These are phyloP conservation scores for Tephrocybe sp. DNA, from an alignment of 768 basidiomycete genomes.

Conservation along the genomic window DNA sequence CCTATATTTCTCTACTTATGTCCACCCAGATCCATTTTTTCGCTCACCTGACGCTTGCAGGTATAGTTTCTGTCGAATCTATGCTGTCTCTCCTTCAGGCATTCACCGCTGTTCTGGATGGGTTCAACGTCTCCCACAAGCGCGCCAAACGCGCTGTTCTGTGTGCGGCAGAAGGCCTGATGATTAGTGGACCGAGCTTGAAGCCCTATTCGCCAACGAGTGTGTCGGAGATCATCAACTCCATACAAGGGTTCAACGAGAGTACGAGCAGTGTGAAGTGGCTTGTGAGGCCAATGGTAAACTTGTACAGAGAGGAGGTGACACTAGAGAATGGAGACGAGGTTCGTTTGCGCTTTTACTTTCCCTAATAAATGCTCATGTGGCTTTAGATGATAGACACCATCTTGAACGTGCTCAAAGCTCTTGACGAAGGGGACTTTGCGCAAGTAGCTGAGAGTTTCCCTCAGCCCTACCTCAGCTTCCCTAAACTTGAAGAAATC, in stretches of 20 bases:
- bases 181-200: slow-evolving; percentile 70
- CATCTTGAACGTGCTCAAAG: slow-evolving; percentile 58
- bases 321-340: slow-evolving; percentile 57
- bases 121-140: slow-evolving; percentile 85
- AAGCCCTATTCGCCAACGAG: slow-evolving; percentile 58
- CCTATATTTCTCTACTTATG: background rate
- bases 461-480: slow-evolving; percentile 62
- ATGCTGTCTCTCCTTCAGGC: slow-evolving; percentile 80
- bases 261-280: slow-evolving; percentile 54
- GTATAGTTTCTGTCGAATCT: slow-evolving; percentile 72
- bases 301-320: slow-evolving; percentile 42
- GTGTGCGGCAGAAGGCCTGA: slow-evolving; percentile 78
- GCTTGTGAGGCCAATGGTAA: slow-evolving; percentile 61
- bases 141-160: slow-evolving; percentile 78
- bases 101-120: slow-evolving; percentile 83
- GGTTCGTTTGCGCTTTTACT: slow-evolving; percentile 32
- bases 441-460: slow-evolving; percentile 51
- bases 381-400: slow-evolving; percentile 66
- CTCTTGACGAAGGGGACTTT: slow-evolving; percentile 62
- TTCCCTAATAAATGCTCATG: slow-evolving; percentile 1
- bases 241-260: slow-evolving; percentile 71
- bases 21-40: slow-evolving; percentile 83
- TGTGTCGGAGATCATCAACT: slow-evolving; percentile 64
- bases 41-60: slow-evolving; percentile 77
- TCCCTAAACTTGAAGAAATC: slow-evolving; percentile 40